Percentiles rank a stretch among this genome's conserved stretches.
Evolutionary conservation across 148 eudicot genomes (phyloP).

Genomic region (Silene uniflora): DNA sequence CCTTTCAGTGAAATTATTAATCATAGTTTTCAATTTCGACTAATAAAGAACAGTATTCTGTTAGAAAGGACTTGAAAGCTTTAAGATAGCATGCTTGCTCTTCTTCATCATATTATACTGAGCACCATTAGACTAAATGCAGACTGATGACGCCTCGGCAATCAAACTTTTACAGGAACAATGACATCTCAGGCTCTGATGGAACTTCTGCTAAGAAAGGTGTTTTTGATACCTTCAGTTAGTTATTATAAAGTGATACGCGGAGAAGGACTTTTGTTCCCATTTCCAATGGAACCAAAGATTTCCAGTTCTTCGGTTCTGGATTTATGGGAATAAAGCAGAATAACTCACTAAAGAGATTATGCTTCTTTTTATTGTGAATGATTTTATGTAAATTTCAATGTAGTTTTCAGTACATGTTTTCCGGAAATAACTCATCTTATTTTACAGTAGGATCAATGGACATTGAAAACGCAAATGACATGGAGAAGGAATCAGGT

Average conservation of each 20-base stretch:
- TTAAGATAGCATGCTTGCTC: background rate
- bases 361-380: no score
- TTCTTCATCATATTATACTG: background rate
- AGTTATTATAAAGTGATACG: background rate
- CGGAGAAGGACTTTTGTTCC: background rate
- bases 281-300: no score
- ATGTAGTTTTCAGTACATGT: no score
- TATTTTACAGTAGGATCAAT: slow-evolving; percentile 13
- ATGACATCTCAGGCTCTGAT: slow-evolving; percentile 24
- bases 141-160: slow-evolving; percentile 24
- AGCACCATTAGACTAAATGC: slow-evolving; percentile 1
- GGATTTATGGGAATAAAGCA: no score
- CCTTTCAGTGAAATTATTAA: no score
- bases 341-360: no score
- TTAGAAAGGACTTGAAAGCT: background rate
- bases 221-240: slow-evolving; percentile 14
- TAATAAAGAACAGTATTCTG: no score
- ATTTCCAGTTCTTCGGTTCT: no score
- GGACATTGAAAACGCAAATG: slow-evolving; percentile 44
- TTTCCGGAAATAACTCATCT: background rate
- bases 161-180: slow-evolving; percentile 37
- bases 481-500: slow-evolving; percentile 36
- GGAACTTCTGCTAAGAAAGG: slow-evolving; percentile 33
- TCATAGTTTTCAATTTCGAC: no score
- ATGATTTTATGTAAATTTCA: no score